Base-by-base conservation (phyloP, 306 rosid genomes). In the Sicyos edulis region DNA sequence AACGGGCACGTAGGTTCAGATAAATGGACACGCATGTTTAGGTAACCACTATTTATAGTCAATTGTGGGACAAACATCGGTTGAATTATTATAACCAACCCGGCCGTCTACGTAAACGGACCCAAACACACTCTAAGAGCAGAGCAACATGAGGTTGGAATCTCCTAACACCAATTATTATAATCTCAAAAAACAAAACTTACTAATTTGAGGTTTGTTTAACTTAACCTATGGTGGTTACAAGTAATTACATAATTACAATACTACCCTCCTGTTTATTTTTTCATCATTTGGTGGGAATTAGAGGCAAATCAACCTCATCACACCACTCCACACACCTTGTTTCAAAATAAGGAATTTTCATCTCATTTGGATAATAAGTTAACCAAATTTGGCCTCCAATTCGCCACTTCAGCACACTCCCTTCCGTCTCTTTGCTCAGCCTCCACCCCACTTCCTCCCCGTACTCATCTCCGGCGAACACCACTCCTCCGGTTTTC, bases 251-350 rank as follows among this genome's bases (percentile, higher is more conserved):
- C 4, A 12, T 13, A 59, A 59, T 7, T 59, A 59, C 45, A 59
- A 29, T 29, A 54, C 58, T 54, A 54, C 22, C 58, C 58, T 54
- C 11, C 10, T 24, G 0, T 14, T 14, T 14, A n/a, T 3, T 1
- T 26, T 26, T 29, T 0, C 3, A 13, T 19, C 52, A 24, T 74
- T 89, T 86, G n/a, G 44, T 71, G 42, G 67, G 86, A 74, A 92
- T 83, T 13, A 92, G 79, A 74, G 98, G 98, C 89, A 92, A 80
- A 80, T 92, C 98, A 79, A 92, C 98, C 84, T 92, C 98, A 70
- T 92, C 96, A 24, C 96, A 92, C 98, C 96, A 88, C 71, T 92
- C 91, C 15, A 90, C 84, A 51, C 65, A 82, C 80, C 98, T 85
- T 0, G 98, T 88, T 80, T 92, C 96, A 77, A 55, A 75, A 73